A percentile compares a stretch with the other conserved stretches of the same genome.
Conservation (phyloP, 73 alveolate genomes). For the Paramecium pentaurelia region DNA sequence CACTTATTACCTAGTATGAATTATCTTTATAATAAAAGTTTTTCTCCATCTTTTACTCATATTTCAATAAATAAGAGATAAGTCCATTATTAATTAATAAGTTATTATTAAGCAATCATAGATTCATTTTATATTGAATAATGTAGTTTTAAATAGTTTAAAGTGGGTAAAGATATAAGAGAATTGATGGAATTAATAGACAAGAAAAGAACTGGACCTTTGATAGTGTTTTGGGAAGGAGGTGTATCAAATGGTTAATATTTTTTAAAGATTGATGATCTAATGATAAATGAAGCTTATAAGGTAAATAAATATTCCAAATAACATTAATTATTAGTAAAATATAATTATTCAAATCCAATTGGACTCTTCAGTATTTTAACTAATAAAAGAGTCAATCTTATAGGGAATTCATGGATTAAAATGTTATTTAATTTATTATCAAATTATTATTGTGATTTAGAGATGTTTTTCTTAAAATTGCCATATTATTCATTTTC, state of each 20-base stretch:
- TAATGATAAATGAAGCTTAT: background rate
- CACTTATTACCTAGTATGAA: background rate
- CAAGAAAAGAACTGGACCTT: background rate
- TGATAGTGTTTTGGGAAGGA: slow-evolving; percentile 1
- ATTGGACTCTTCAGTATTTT: background rate
- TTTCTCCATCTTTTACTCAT: background rate
- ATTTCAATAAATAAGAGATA: background rate
- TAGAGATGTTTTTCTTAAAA: background rate
- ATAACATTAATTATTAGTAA: background rate
- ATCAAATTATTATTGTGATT: background rate
- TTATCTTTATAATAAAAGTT: background rate
- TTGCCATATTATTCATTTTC: background rate
- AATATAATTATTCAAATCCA: background rate
- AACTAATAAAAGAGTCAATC: background rate
- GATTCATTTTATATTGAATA: background rate
- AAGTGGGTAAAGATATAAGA: background rate
- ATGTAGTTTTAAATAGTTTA: background rate
- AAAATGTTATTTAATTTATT: background rate
- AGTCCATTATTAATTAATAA: background rate
- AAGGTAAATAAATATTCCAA: background rate
- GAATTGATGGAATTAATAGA: background rate
- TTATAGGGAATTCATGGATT: background rate
- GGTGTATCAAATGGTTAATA: background rate
- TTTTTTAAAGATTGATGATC: background rate
- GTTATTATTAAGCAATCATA: background rate